Base-by-base conservation (phyloP, 192 early-diverging fungal species). In the Physocladia obscura region DNA sequence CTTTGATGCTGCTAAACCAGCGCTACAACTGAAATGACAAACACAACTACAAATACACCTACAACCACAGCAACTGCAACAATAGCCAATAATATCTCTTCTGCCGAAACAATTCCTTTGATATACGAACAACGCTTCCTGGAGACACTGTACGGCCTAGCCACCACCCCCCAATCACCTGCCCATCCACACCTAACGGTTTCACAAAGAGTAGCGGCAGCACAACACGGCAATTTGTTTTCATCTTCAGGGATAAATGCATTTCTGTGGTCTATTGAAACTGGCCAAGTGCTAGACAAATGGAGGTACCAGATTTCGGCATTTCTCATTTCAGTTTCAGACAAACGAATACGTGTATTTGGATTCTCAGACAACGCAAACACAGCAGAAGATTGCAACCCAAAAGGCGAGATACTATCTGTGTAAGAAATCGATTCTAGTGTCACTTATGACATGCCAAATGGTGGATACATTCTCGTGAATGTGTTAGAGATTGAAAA, bases 181-280 rank as follows among this genome's bases (percentile, higher is more conserved):
- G n/a, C n/a, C n/a, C n/a, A n/a, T n/a, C n/a, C n/a, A n/a, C n/a
- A n/a, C n/a, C n/a, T 29, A 49, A 13, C 40, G 40, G 11, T 44
- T 44, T 44, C n/a, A 44, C 11, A n/a, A 44, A 44, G 11, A 8
- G 11, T n/a, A n/a, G 40, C 40, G 40, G 40, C 40, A 44, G 11
- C 40, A 32, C 31, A 1, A 6, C 93, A 91, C n/a, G 88, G 90
- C 68, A 87, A 27, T 95, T 99, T 77, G 87, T 99, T 22, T 93
- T 94, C 92, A 6, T 86, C 89, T 60, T 57, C 88, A 63, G 96
- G 94, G 65, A 92, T 92, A 61, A 76, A 77, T 55, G 77, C 93
- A 30, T 80, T 82, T 72, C 71, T 94, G 47, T 94, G 93, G 92
- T 58, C 49, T 27, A 24, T 80, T 71, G 84, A 80, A 30, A 56